Percentiles rank a stretch among this genome's conserved stretches.
phyloP scores from a whole-genome alignment of 129 eudicot species.

The Tanacetum coccineum region DNA sequence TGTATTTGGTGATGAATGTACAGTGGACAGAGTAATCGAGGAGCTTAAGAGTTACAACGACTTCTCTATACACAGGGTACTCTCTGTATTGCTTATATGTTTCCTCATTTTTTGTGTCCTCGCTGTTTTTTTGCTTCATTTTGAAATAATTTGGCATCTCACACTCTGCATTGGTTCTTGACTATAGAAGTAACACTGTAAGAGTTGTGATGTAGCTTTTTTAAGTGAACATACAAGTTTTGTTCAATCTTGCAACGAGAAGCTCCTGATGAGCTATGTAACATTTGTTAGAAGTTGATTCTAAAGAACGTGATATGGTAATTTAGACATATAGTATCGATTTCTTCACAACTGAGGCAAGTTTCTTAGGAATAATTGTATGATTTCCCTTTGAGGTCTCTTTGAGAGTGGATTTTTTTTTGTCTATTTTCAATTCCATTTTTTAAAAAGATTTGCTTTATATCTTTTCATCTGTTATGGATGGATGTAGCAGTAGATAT shows the following conservation, averaged over 20 bases:
- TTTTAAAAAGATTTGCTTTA: no score
- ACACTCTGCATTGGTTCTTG: no score
- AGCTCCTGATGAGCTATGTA: neutral
- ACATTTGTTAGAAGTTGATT: neutral
- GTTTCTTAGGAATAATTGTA: no score
- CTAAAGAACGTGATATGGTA: neutral
- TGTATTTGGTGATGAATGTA: no score
- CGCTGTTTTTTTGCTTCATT: neutral
- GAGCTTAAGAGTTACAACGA: slow-evolving; percentile 92
- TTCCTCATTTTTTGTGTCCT: slow-evolving; percentile 1
- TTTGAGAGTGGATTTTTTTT: no score
- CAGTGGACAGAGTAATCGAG: slow-evolving; percentile 85
- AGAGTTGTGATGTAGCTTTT: neutral
- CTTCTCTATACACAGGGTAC: slow-evolving; percentile 90
- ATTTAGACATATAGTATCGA: no score
- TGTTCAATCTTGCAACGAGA: neutral
- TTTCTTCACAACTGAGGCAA: no score
- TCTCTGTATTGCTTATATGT: neutral
- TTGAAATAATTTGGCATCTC: no score
- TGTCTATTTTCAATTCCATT: no score
- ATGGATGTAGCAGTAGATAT: no score
- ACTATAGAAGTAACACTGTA: neutral
- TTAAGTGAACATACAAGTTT: neutral
- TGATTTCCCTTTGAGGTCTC: no score
- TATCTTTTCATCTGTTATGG: no score